phyloP scores from a whole-genome alignment of 352 stramenopile genomes.

The Phytophthora uliginosa region DNA sequence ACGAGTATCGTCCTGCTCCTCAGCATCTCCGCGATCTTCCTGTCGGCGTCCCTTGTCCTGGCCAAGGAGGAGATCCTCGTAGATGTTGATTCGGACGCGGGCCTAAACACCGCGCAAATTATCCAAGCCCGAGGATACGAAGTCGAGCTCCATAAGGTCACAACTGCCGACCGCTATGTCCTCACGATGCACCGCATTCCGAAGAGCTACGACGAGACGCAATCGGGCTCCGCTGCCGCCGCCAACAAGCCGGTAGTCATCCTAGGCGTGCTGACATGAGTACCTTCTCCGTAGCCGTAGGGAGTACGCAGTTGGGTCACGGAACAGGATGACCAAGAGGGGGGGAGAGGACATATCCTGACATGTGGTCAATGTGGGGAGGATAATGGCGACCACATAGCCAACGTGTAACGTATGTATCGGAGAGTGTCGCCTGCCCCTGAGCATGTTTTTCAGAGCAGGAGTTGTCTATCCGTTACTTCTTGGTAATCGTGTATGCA shows the following conservation, averaged over 20 bases:
- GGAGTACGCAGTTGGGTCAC: neutral
- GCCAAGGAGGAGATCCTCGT: constrained; percentile 18
- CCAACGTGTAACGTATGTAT: too few species aligned
- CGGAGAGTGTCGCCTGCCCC: too few species aligned
- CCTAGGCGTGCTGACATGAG: neutral
- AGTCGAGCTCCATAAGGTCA: constrained; percentile 60
- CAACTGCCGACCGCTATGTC: constrained; percentile 60
- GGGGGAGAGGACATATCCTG: too few species aligned
- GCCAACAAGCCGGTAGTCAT: constrained; percentile 55
- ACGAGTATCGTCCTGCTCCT: constrained; percentile 12
- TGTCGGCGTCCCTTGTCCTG: neutral
- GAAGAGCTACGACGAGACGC: constrained; percentile 51
- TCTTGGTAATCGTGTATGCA: too few species aligned
- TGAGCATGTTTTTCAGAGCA: too few species aligned
- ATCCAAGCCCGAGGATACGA: constrained; percentile 52
- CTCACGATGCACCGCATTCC: constrained; percentile 69
- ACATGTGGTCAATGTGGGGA: too few species aligned
- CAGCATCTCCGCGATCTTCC: neutral
- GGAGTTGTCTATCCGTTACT: too few species aligned
- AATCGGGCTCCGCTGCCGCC: constrained; percentile 18
- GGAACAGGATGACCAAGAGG: neutral
- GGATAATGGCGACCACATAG: too few species aligned
- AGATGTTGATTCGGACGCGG: constrained; percentile 48
- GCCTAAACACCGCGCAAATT: constrained; percentile 44
- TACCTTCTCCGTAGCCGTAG: neutral